Evolutionary conservation across 345 rosid genomes (phyloP).

Genomic region (Raphanus raphanistrum): DNA sequence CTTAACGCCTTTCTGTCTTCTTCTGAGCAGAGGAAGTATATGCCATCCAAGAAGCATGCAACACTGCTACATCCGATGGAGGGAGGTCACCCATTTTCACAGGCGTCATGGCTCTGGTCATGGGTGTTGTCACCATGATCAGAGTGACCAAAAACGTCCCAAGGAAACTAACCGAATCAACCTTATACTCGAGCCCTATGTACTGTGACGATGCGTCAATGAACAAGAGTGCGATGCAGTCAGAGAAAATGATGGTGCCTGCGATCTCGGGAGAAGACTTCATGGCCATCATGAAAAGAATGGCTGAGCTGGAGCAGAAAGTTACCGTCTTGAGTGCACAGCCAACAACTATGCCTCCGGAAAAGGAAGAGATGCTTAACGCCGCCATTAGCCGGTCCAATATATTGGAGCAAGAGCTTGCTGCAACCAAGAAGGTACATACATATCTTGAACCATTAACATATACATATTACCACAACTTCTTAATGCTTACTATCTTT

Average conservation of each 20-base stretch:
- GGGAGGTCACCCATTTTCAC: slow-evolving; percentile 63
- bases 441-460: not conserved
- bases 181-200: slow-evolving; percentile 53
- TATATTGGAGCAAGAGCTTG: slow-evolving; percentile 77
- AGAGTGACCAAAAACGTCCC: slow-evolving; percentile 79
- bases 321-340: slow-evolving; percentile 52
- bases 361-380: slow-evolving; percentile 78
- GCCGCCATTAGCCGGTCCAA: slow-evolving; percentile 67
- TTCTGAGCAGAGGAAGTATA: slow-evolving; percentile 45
- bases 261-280: slow-evolving; percentile 54
- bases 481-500: not conserved
- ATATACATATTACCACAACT: not conserved
- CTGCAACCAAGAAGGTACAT: slow-evolving; percentile 73
- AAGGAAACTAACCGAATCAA: slow-evolving; percentile 57
- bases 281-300: slow-evolving; percentile 61
- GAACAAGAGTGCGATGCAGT: slow-evolving; percentile 40
- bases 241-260: slow-evolving; percentile 37
- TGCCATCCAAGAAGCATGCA: slow-evolving; percentile 40
- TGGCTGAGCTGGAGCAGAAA: slow-evolving; percentile 82
- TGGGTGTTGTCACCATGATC: slow-evolving; percentile 79
- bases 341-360: slow-evolving; percentile 63
- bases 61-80: slow-evolving; percentile 44
- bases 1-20: not conserved
- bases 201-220: slow-evolving; percentile 44
- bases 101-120: slow-evolving; percentile 80